These are phyloP conservation scores for Datisca glomerata DNA, from an alignment of 306 rosid species.

Conservation along the genomic window DNA sequence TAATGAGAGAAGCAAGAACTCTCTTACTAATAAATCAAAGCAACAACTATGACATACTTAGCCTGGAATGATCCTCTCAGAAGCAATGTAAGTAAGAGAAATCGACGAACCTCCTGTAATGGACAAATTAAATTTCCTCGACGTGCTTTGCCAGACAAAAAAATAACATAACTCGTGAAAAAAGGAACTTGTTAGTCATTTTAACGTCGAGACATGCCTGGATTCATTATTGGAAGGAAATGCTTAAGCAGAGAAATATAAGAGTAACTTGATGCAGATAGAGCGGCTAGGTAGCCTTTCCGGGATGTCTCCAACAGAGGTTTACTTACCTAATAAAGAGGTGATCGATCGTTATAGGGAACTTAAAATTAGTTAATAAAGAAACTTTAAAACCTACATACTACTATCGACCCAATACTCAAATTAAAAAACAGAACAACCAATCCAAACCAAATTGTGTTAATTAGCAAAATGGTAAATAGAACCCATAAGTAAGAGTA, in stretches of 20 bases:
- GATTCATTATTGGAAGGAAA: constrained; percentile 83
- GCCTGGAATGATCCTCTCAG: constrained; percentile 97
- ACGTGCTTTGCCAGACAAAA: background rate
- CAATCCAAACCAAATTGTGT: no score
- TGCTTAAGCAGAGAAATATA: constrained; percentile 80
- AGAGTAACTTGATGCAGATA: constrained; percentile 96
- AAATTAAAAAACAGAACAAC: constrained; percentile 8
- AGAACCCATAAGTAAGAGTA: background rate
- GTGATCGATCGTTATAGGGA: constrained; percentile 1
- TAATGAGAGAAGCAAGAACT: background rate
- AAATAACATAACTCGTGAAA: constrained; percentile 6
- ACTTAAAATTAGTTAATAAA: no score
- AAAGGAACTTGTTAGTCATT: background rate
- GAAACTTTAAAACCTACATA: no score
- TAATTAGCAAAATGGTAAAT: background rate
- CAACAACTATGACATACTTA: constrained; percentile 15
- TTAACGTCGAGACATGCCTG: constrained; percentile 29
- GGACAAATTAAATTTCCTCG: background rate
- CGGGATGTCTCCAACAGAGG: constrained; percentile 95
- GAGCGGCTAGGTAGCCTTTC: constrained; percentile 91
- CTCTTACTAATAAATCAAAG: background rate
- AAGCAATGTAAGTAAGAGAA: constrained; percentile 93
- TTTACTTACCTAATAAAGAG: constrained; percentile 52
- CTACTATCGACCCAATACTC: no score
- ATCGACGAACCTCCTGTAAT: constrained; percentile 78